Base-by-base conservation (phyloP, 1,284 basidiomycete species). In the Meira miltonrushii region DNA sequence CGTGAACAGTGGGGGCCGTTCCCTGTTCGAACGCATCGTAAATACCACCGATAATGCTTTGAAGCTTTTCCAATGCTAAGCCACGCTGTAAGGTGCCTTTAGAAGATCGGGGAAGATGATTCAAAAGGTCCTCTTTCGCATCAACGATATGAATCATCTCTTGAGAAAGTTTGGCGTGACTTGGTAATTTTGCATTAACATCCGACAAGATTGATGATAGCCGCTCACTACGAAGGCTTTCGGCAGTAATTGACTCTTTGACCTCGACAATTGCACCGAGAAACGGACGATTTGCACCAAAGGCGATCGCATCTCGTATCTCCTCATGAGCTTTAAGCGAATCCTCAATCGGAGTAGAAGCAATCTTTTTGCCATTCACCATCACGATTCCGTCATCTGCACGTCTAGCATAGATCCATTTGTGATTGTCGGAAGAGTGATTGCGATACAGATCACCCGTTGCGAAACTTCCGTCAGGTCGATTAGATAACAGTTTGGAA, bases 51-150 rank as follows among this genome's bases (percentile, higher is more conserved):
- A 72, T 64, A 1, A 68, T 37, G 1, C 17, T 25, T 1, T 59
- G 54, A 41, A 65, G 64, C 44, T 62, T 61, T 49, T 57, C 49
- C 28, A 68, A 61, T 0, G 70, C 70, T 0, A 65, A 38, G 1
- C 64, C 68, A 1, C 67, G 65, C 43, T 72, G 70, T 0, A 72
- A 58, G 7, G 64, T 67, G 0, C 70, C 68, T 47, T 72, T 72
- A 44, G 68, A 70, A 13, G 68, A 67, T 4, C 67, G 43, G 2
- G 70, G 70, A 6, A 72, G 57, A 0, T 55, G 21, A 7, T 56
- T 55, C 15, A 60, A 56, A 13, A 48, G 46, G 12, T 5, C 12
- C 3, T 33, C 28, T 4, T 37, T 19, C 0, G 67, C 57, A 9
- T 62, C 51, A 1, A 60, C 52, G 23, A 68, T 54, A 43, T 48